Conservation (phyloP, 805 yeast genomes). For the Wickerhamiella slavikovae region DNA sequence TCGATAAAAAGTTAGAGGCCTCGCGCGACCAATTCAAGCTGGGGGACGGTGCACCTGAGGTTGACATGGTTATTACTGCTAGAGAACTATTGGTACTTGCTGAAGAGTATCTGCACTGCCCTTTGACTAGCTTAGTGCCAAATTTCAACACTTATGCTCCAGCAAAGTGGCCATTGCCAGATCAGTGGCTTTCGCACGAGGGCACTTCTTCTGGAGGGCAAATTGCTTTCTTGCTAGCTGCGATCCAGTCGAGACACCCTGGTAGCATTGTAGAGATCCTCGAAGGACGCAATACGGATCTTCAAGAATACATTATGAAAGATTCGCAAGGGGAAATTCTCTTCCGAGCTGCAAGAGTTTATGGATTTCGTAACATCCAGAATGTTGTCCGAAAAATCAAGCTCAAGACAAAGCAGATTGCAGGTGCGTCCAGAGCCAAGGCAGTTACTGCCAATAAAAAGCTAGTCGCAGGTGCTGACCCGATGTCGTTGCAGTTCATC, state of each 20-base stretch:
- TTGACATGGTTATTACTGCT: conserved; percentile 88
- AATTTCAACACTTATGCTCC: conserved; percentile 25
- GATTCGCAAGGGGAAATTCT: conserved; percentile 21
- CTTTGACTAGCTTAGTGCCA: conserved; percentile 13
- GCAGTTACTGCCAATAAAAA: neutral
- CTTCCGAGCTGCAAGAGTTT: conserved; percentile 44
- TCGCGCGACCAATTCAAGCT: conserved; percentile 50
- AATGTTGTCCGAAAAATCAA: conserved; percentile 72
- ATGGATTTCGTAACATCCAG: conserved; percentile 89
- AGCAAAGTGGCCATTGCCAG: conserved; percentile 34
- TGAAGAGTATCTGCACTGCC: conserved; percentile 24
- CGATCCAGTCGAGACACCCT: conserved; percentile 9
- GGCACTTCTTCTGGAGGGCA: conserved; percentile 89
- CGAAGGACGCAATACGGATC: conserved; percentile 51
- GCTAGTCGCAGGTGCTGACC: conserved; percentile 27
- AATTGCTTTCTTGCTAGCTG: conserved; percentile 42
- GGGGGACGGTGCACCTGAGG: conserved; percentile 29
- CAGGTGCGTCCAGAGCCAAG: too few species aligned
- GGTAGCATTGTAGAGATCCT: conserved; percentile 23
- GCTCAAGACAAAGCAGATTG: too few species aligned
- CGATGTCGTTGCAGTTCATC: conserved; percentile 52
- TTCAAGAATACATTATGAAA: conserved; percentile 44
- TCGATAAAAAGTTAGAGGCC: conserved; percentile 89
- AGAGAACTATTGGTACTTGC: conserved; percentile 62
- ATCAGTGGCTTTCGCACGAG: conserved; percentile 50